Evolutionary conservation across 768 basidiomycete species (phyloP), one percentile per base, ranked within the genome.

Genomic region (Lactarius akahatsu): DNA sequence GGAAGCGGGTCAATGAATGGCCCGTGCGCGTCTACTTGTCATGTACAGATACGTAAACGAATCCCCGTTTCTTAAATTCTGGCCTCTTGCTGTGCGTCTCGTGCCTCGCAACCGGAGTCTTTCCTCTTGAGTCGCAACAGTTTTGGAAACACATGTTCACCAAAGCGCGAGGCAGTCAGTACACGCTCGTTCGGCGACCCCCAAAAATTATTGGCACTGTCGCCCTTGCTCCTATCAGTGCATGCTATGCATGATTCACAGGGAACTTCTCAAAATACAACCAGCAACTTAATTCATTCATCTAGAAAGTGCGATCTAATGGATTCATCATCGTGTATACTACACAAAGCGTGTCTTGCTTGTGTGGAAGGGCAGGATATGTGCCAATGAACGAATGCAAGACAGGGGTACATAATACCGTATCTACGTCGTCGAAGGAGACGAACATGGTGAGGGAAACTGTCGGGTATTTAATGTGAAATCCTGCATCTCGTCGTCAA

Each of bases 361-460:
- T 63, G 55, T 26, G 50, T 26, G 13, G 23, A 26, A 6, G 50
- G 23, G 50, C 50, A 52, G 50, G 50, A 52, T 13, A 52, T 23
- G 50, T 52, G 23, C 50, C 50, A 28, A 52, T 3, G 50, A 52
- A 26, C 26, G 26, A 52, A 28, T 13, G 23, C 13, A 52, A 52
- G 26, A 52, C 50, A 52, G 50, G 50, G 50, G 30, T 47, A 43
- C 56, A 18, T 45, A 57, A 62, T 32, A 55, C 16, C 43, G 20
- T 32, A 18, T 45, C 55, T 50, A 50, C 23, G 23, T 50, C 11
- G 47, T 50, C 47, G 10, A 23, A 9, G 20, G 36, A 30, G 52
- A 52, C 38, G 43, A 63, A 57, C 45, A 28, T 58, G 18, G 45
- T 18, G 47, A 50, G 47, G 47, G 47, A 50, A 23, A n/a, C 45